Conservation (phyloP, 139 green algal genomes). For the Volvox africanus region DNA sequence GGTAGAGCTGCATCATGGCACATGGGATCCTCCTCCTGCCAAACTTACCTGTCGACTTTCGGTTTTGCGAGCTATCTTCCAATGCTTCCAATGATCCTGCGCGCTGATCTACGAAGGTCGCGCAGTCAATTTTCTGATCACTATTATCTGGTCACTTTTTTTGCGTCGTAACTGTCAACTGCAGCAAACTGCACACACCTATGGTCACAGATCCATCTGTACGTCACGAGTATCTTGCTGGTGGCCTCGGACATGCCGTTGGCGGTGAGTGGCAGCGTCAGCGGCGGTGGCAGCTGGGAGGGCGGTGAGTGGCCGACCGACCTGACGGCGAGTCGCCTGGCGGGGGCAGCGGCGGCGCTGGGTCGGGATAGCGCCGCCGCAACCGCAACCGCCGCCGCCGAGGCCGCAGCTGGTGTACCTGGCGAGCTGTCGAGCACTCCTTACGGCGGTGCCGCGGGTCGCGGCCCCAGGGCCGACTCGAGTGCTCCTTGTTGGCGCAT, state of each 20-base stretch:
- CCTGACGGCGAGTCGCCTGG: constrained; percentile 3
- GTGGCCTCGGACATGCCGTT: constrained; percentile 29
- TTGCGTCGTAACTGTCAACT: no score
- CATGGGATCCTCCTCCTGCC: no score
- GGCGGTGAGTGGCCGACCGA: neutral
- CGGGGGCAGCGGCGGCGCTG: constrained; percentile 18
- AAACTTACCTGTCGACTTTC: no score
- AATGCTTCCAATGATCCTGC: no score
- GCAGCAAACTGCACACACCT: no score
- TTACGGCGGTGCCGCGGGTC: neutral
- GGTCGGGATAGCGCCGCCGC: neutral
- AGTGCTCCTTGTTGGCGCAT: constrained; percentile 2
- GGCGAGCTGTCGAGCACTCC: neutral
- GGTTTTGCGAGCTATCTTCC: no score
- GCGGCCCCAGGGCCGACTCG: neutral
- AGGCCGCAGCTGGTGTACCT: neutral
- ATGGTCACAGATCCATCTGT: constrained; percentile 14
- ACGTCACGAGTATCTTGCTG: constrained; percentile 33
- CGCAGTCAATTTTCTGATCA: no score
- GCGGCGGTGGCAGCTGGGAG: neutral
- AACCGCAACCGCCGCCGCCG: no score
- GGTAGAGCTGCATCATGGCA: no score
- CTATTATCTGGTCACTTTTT: no score
- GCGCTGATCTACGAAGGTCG: no score
- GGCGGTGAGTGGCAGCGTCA: neutral